Percentiles rank a stretch among this genome's conserved stretches.
Evolutionary conservation across 2,329 filamentous ascomycete genomes (phyloP).

Genomic region (Fusarium piperis): DNA sequence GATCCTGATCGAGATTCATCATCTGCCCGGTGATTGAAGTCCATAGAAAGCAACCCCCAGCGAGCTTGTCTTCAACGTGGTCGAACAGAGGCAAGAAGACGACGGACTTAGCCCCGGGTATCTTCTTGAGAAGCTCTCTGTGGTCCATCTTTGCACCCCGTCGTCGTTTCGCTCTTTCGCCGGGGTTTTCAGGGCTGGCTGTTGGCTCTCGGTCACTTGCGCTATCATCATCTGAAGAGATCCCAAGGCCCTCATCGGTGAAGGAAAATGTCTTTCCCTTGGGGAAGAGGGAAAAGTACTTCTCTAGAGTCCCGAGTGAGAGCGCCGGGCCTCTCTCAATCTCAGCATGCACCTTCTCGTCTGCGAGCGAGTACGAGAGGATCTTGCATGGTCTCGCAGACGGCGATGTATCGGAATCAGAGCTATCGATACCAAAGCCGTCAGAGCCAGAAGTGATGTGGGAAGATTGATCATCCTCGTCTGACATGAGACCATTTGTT

Average conservation of each 20-base stretch:
- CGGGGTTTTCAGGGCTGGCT: not conserved
- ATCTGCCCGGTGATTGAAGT: constrained; percentile 46
- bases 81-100: constrained; percentile 51
- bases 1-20: constrained; percentile 49
- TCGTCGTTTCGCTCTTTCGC: constrained; percentile 10
- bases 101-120: constrained; percentile 47
- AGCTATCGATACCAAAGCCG: constrained; percentile 39
- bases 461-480: constrained; percentile 29
- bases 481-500: constrained; percentile 2
- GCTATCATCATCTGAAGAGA: constrained; percentile 47
- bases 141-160: constrained; percentile 41
- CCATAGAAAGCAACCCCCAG: constrained; percentile 50
- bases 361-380: constrained; percentile 42
- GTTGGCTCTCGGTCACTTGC: constrained; percentile 39
- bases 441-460: constrained; percentile 32
- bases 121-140: constrained; percentile 46
- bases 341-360: constrained; percentile 35
- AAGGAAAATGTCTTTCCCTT: constrained; percentile 45
- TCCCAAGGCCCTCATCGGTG: constrained; percentile 39
- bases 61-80: constrained; percentile 47
- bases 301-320: constrained; percentile 43
- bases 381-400: constrained; percentile 42
- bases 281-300: constrained; percentile 44
- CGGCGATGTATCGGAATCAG: constrained; percentile 43
- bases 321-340: constrained; percentile 43